Evolutionary conservation across 345 rosid genomes (phyloP).

Genomic region (Eucalyptus brandiana): DNA sequence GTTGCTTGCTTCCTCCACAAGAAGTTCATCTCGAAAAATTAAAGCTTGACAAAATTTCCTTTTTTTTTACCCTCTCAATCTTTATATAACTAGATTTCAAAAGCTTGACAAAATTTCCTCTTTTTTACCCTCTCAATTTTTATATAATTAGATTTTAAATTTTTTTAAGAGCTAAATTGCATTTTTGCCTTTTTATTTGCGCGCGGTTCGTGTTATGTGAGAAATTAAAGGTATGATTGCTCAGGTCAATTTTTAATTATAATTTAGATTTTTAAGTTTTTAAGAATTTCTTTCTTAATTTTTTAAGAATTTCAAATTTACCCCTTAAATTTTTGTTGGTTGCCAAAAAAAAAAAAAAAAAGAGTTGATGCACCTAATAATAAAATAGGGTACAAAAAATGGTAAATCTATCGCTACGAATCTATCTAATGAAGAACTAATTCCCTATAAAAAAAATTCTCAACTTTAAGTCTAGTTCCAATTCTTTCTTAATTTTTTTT

Average conservation of each 20-base stretch:
- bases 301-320: not conserved
- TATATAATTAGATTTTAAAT: too few relatives aligned
- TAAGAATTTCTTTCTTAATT: too few relatives aligned
- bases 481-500: too few relatives aligned
- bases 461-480: too few relatives aligned
- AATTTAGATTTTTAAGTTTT: too few relatives aligned
- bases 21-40: not conserved
- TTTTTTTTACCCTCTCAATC: not conserved
- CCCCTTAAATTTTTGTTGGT: not conserved
- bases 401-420: too few relatives aligned
- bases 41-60: not conserved
- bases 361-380: not conserved
- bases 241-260: not conserved
- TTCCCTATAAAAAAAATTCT: too few relatives aligned
- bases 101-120: not conserved
- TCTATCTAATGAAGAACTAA: not conserved
- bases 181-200: not conserved
- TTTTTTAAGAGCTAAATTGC: too few relatives aligned
- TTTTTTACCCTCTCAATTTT: not conserved
- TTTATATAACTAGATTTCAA: too few relatives aligned
- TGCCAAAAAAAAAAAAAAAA: not conserved
- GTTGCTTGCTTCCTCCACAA: not conserved
- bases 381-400: not conserved
- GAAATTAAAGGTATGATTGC: not conserved
- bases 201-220: not conserved